Evolutionary conservation across 306 rosid species (phyloP), one percentile per base, ranked within the genome.

Genomic region (Myrica gale): DNA sequence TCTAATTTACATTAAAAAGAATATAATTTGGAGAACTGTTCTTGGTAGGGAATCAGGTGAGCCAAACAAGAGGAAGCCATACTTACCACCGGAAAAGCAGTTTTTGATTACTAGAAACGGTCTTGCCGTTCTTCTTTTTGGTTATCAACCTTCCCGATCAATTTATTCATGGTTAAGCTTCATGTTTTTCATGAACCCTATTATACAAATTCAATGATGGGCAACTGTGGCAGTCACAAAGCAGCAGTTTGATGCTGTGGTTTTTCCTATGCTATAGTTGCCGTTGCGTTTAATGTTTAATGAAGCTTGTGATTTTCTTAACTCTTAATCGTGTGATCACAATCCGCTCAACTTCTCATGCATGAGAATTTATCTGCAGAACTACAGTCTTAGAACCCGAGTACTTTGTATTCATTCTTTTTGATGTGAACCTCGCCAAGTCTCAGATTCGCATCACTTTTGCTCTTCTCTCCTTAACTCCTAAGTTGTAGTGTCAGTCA

Each of bases 21-120:
- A 48, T 57, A 8, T 57, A 8, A 21, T 21, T 21, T 57, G 37
- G 23, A 3, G 7, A 20, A 9, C 63, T 21, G 1, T 21, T 57
- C 21, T 5, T n/a, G 48, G 1, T 19, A 95, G 99, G 99, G 99
- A 95, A 78, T 88, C 97, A 0, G 99, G 99, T 54, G 99, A 95
- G 56, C 91, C 95, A 43, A 82, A 85, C 87, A 90, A 92, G 91
- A 88, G 97, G 92, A 95, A 95, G 83, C 68, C 97, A 0, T 95
- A 90, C 82, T 87, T 95, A 46, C 99, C 99, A 20, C 66, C 83
- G 4, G 97, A 89, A 50, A 95, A 95, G 79, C 99, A 92, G 81
- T 92, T 90, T 82, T 86, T 95, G 76, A 87, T 95, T 44, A 92
- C 99, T 69, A 89, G 99, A 79, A 95, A 95, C 68, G 99, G 39